Conservation (phyloP, 1,139 yeast species). For the Nakaseomyces delphensis region DNA sequence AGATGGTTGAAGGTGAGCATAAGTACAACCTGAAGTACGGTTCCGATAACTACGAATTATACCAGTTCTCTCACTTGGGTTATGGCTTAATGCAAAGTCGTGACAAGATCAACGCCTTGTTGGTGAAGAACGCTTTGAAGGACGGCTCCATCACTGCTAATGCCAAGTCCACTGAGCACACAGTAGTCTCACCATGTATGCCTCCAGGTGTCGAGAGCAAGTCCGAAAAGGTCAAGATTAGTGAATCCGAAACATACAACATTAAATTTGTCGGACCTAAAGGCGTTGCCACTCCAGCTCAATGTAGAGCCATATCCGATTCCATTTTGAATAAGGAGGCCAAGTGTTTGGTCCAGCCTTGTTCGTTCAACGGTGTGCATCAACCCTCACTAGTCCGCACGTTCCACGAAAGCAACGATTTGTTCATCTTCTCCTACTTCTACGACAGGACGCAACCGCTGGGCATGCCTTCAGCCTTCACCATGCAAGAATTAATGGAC, state of each 20-base stretch:
- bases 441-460: constrained; percentile 89
- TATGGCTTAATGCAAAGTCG: constrained; percentile 94
- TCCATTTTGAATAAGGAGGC: constrained; percentile 72
- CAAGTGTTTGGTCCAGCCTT: constrained; percentile 65
- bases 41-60: constrained; percentile 66
- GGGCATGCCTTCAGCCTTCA: constrained; percentile 88
- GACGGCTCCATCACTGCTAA: constrained; percentile 34
- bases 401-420: constrained; percentile 60
- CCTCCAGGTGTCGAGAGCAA: constrained; percentile 60
- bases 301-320: constrained; percentile 82
- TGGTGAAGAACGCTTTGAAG: constrained; percentile 45
- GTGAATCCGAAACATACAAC: constrained; percentile 42
- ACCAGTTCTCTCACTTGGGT: constrained; percentile 92
- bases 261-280: constrained; percentile 71
- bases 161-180: constrained; percentile 37
- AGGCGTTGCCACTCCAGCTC: constrained; percentile 46
- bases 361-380: constrained; percentile 94
- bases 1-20: constrained; percentile 81
- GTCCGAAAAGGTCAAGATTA: constrained; percentile 49
- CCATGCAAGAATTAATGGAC: constrained; percentile 73
- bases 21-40: constrained; percentile 76
- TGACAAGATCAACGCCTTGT: constrained; percentile 60
- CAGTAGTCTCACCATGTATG: constrained; percentile 70
- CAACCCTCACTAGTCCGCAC: constrained; percentile 83
- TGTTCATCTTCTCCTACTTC: constrained; percentile 86